These are phyloP conservation scores for Blastocystis sp. DNA, from an alignment of 352 stramenopile genomes.

Conservation along the genomic window DNA sequence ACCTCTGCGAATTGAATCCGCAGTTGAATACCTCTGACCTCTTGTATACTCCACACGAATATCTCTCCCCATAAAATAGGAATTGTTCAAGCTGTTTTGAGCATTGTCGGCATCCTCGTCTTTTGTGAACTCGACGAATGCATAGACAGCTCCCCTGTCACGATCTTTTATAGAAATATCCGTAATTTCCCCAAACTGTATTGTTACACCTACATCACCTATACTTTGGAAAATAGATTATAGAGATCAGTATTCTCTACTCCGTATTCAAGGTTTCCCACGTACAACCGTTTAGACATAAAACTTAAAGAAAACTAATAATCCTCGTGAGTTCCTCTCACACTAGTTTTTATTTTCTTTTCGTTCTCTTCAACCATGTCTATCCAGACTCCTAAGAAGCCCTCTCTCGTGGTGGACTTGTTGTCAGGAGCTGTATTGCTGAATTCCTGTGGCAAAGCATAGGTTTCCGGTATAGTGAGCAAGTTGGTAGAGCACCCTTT, in stretches of 20 bases:
- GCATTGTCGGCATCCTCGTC: slow-evolving; percentile 17
- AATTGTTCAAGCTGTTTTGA: neutral
- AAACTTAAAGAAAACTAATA: neutral
- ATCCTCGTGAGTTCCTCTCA: neutral
- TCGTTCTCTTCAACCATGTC: neutral
- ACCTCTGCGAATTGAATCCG: neutral
- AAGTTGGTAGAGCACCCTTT: slow-evolving; percentile 45
- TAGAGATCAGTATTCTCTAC: neutral
- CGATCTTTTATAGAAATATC: slow-evolving; percentile 12
- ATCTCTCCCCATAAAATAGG: slow-evolving; percentile 22
- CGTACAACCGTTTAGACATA: neutral
- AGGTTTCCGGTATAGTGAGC: slow-evolving; percentile 5
- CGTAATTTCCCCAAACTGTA: neutral
- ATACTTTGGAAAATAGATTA: slow-evolving; percentile 11
- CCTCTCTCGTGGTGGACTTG: neutral
- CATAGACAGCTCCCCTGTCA: neutral
- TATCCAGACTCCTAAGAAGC: neutral
- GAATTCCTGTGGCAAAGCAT: neutral
- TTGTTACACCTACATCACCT: neutral
- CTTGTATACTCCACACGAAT: slow-evolving; percentile 22
- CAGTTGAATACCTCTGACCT: neutral
- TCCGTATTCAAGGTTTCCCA: slow-evolving; percentile 9
- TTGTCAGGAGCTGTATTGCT: neutral
- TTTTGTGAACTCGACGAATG: slow-evolving; percentile 28
- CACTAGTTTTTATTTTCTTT: neutral